phyloP scores from a whole-genome alignment of 441 rosid genomes.

The Mallotus repandus region DNA sequence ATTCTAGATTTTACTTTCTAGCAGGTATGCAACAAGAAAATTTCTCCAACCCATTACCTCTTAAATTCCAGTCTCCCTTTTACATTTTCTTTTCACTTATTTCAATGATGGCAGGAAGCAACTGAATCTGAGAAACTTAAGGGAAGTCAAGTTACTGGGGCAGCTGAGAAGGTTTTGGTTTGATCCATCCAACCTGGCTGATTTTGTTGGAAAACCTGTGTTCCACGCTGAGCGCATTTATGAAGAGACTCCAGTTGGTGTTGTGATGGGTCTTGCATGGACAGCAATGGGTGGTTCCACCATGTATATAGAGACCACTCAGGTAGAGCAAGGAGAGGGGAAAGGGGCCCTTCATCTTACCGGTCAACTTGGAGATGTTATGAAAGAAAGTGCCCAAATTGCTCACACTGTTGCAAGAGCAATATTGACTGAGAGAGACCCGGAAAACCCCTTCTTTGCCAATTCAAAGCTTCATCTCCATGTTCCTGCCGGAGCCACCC shows the following conservation, averaged over 20 bases:
- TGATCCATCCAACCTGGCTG: slow-evolving; percentile 56
- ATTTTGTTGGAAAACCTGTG: slow-evolving; percentile 94
- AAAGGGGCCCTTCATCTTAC: slow-evolving; percentile 78
- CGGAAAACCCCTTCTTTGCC: slow-evolving; percentile 59
- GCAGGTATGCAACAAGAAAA: neutral
- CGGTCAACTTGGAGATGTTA: slow-evolving; percentile 91
- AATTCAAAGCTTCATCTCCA: slow-evolving; percentile 88
- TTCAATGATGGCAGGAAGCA: slow-evolving; percentile 41
- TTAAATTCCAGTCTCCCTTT: neutral
- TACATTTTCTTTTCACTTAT: neutral
- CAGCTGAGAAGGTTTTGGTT: slow-evolving; percentile 64
- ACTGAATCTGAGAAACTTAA: slow-evolving; percentile 31
- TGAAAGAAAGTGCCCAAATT: slow-evolving; percentile 96
- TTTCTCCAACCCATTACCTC: neutral
- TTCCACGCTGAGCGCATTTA: slow-evolving; percentile 85
- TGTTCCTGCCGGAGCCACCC: slow-evolving; percentile 92
- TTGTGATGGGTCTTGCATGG: slow-evolving; percentile 98
- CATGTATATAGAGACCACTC: slow-evolving; percentile 76
- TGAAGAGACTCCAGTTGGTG: slow-evolving; percentile 80
- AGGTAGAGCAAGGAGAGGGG: slow-evolving; percentile 73
- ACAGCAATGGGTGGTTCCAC: slow-evolving; percentile 99
- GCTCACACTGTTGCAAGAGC: slow-evolving; percentile 84
- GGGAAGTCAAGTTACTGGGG: slow-evolving; percentile 38
- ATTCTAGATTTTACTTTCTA: neutral
- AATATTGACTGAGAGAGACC: slow-evolving; percentile 62